These are phyloP conservation scores for Protomyces inouyei DNA, from an alignment of 1,139 yeast genomes.

Conservation along the genomic window DNA sequence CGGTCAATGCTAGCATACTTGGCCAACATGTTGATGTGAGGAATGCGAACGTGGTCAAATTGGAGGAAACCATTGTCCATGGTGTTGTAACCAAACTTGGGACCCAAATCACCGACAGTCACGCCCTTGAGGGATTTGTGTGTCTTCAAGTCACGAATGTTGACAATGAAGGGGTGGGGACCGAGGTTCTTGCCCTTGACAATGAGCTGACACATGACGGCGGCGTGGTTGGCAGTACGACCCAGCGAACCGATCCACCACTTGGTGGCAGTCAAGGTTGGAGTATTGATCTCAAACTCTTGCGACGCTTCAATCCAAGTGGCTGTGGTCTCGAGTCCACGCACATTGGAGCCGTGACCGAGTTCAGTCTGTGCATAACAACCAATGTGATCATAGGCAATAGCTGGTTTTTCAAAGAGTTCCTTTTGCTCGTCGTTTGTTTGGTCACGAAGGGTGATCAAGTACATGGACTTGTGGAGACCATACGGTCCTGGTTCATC, in stretches of 20 bases:
- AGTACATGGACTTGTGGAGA: slow-evolving; percentile 27
- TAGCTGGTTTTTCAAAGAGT: slow-evolving; percentile 15
- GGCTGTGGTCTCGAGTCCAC: slow-evolving; percentile 86
- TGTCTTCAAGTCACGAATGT: slow-evolving; percentile 63
- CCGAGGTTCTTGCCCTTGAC: slow-evolving; percentile 70
- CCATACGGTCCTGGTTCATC: slow-evolving; percentile 28
- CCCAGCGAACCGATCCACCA: slow-evolving; percentile 99
- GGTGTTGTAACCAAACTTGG: slow-evolving; percentile 54
- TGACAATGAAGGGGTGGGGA: slow-evolving; percentile 73
- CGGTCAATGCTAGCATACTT: slow-evolving; percentile 69
- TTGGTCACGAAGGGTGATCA: slow-evolving; percentile 25
- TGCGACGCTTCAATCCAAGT: slow-evolving; percentile 63
- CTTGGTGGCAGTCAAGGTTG: slow-evolving; percentile 85
- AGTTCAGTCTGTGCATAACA: slow-evolving; percentile 94
- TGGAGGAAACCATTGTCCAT: slow-evolving; percentile 92
- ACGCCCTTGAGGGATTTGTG: slow-evolving; percentile 70
- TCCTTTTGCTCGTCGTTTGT: slow-evolving; percentile 22
- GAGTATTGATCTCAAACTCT: slow-evolving; percentile 73
- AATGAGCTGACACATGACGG: slow-evolving; percentile 73
- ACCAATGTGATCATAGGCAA: slow-evolving; percentile 43
- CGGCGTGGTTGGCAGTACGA: slow-evolving; percentile 80
- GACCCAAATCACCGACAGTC: slow-evolving; percentile 84
- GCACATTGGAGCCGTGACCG: slow-evolving; percentile 92
- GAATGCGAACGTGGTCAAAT: slow-evolving; percentile 68
- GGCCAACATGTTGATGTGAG: slow-evolving; percentile 77